Base-by-base conservation (phyloP, 2,329 filamentous ascomycete genomes). In the Epichloe gansuensis region DNA sequence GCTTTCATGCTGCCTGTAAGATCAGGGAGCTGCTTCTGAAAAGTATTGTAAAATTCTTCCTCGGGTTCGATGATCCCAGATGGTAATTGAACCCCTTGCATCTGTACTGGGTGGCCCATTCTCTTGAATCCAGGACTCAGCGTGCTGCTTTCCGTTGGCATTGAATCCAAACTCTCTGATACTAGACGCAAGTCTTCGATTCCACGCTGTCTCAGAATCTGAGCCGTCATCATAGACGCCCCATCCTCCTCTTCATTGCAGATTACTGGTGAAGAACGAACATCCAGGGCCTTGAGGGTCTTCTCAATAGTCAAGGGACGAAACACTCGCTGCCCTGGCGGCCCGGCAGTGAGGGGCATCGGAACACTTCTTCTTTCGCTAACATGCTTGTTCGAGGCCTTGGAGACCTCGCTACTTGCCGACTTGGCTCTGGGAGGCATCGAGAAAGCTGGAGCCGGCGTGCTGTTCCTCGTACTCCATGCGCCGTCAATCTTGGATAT, bases 321-420 rank as follows among this genome's bases (percentile, higher is more conserved):
- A 56, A 71, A 72, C 52, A 75, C 73, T 42, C 76, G 72, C 54
- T 74, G 72, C 21, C 76, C 76, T 12, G 76, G 76, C 42, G 76
- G 76, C 2, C 76, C 76, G 31, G 76, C 76, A 21, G 73, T 78
- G 56, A 79, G 59, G 9, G 76, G 76, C 23, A 64, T 68, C n/a
- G 75, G 76, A 17, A 68, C 31, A 31, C 8, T 31, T 68, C 5
- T 74, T 74, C 1, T 66, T 63, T 0, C 65, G 65, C 27, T 59
- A 63, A 66, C 59, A 17, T 67, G 60, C n/a, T 58, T 55, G 4
- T 38, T 43, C 3, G 43, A 21, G 42, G 51, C 51, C 36, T 46
- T 50, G 7, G 39, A 46, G 31, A 46, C 15, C 38, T 54, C 50
- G 15, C 27, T 38, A 36, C 47, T 27, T 12, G 47, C 40, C 13